Conservation (phyloP, 371 early-diverging fungal genomes). For the Haplosporangium sp. region DNA sequence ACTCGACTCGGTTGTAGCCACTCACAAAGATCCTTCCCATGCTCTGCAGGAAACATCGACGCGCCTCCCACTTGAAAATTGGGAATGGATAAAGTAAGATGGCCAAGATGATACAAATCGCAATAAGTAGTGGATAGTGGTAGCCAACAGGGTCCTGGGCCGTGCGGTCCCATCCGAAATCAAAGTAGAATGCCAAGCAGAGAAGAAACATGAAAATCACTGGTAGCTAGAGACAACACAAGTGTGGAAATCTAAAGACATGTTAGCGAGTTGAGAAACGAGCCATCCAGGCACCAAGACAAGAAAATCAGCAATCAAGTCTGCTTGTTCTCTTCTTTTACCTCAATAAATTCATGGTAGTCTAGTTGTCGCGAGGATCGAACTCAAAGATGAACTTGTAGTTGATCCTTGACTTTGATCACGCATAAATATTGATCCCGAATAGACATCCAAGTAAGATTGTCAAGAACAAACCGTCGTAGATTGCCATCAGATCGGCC, state of each 20-base stretch:
- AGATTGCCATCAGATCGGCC: slow-evolving; percentile 70
- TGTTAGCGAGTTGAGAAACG: too few species aligned
- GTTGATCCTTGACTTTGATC: slow-evolving; percentile 78
- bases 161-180: slow-evolving; percentile 60
- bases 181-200: slow-evolving; percentile 61
- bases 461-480: slow-evolving; percentile 72
- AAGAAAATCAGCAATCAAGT: neutral
- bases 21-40: slow-evolving; percentile 63
- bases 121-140: slow-evolving; percentile 65
- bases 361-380: slow-evolving; percentile 79
- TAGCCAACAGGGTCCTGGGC: slow-evolving; percentile 37
- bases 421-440: slow-evolving; percentile 75
- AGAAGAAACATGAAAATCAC: slow-evolving; percentile 67
- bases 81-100: slow-evolving; percentile 74
- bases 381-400: slow-evolving; percentile 90
- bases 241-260: too few species aligned
- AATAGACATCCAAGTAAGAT: slow-evolving; percentile 73
- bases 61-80: slow-evolving; percentile 71
- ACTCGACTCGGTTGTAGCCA: slow-evolving; percentile 73
- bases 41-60: slow-evolving; percentile 71
- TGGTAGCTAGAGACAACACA: slow-evolving; percentile 75
- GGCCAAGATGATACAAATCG: slow-evolving; percentile 58
- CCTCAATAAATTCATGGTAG: slow-evolving; percentile 77
- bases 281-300: too few species aligned
- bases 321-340: too few species aligned